Conservation (phyloP, 83 land plant genomes). For the Larix sibirica region DNA sequence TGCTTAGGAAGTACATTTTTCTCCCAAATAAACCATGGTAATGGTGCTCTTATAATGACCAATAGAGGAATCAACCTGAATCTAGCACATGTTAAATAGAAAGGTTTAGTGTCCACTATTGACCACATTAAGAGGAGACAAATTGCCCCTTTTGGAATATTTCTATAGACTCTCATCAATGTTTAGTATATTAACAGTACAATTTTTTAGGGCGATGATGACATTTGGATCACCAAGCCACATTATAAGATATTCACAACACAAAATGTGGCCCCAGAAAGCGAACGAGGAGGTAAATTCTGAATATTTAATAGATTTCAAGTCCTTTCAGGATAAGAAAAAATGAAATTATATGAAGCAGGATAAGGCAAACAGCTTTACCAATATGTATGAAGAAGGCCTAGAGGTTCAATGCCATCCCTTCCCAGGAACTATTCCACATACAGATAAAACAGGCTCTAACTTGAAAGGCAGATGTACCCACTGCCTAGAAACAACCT, state of each 20-base stretch:
- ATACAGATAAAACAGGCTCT: neutral
- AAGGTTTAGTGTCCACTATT: too few relatives aligned
- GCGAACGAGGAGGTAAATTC: slow-evolving; percentile 3
- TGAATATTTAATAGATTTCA: slow-evolving; percentile 1
- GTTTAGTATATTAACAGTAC: neutral
- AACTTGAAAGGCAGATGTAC: neutral
- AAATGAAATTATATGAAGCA: neutral
- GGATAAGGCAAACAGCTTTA: neutral
- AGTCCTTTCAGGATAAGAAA: neutral
- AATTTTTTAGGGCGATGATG: neutral
- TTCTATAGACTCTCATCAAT: neutral
- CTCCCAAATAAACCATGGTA: too few relatives aligned
- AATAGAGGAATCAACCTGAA: too few relatives aligned
- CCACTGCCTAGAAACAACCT: neutral
- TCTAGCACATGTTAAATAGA: too few relatives aligned
- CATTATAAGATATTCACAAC: neutral
- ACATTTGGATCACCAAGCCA: neutral
- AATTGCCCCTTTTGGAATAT: neutral
- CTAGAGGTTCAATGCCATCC: neutral
- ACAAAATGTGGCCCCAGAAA: neutral
- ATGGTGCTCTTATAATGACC: too few relatives aligned
- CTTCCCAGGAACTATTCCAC: slow-evolving; percentile 1
- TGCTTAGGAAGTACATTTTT: too few relatives aligned
- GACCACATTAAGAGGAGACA: neutral
- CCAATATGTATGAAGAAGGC: neutral